A percentile compares a stretch with the other conserved stretches of the same genome.
Evolutionary conservation across 495 filamentous ascomycete genomes (phyloP).

Genomic region (Hypoxylon intermedium): DNA sequence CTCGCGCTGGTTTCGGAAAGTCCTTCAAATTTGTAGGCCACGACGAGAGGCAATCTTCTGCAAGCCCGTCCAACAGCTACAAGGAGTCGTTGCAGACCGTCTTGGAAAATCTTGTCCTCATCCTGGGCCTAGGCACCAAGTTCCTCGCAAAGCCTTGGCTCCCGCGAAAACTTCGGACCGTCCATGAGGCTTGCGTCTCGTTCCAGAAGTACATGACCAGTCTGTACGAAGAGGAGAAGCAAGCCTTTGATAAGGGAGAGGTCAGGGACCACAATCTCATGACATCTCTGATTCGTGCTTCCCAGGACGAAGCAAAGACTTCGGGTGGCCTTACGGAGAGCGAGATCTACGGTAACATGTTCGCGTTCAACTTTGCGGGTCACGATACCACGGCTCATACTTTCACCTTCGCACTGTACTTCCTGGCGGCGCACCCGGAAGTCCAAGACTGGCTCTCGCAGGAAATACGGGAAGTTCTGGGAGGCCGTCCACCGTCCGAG

Average conservation of each 20-base stretch:
- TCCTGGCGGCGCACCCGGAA: slow-evolving; percentile 55
- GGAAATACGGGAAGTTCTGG: slow-evolving; percentile 26
- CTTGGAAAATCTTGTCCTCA: slow-evolving; percentile 31
- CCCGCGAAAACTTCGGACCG: slow-evolving; percentile 26
- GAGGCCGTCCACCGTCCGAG: slow-evolving; percentile 27
- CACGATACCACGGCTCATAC: slow-evolving; percentile 63
- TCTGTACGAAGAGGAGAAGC: slow-evolving; percentile 33
- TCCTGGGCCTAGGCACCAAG: slow-evolving; percentile 23
- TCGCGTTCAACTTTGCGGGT: slow-evolving; percentile 61
- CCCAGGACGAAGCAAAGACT: slow-evolving; percentile 25
- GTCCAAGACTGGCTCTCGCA: slow-evolving; percentile 50
- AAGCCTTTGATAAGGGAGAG: slow-evolving; percentile 7
- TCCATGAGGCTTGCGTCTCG: slow-evolving; percentile 33
- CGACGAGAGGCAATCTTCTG: slow-evolving; percentile 3
- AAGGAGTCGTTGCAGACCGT: slow-evolving; percentile 37
- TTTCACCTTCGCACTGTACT: slow-evolving; percentile 53
- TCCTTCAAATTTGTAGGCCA: slow-evolving; percentile 43
- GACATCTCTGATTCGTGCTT: slow-evolving; percentile 29
- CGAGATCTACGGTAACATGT: slow-evolving; percentile 63
- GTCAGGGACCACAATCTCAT: slow-evolving; percentile 13
- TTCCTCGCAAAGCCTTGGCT: slow-evolving; percentile 20
- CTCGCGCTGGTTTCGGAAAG: slow-evolving; percentile 42
- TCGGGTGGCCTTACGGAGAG: slow-evolving; percentile 30
- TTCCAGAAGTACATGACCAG: slow-evolving; percentile 38
- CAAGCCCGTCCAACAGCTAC: slow-evolving; percentile 32